phyloP scores from a whole-genome alignment of 2,329 filamentous ascomycete genomes.

The Xylaria sp. region DNA sequence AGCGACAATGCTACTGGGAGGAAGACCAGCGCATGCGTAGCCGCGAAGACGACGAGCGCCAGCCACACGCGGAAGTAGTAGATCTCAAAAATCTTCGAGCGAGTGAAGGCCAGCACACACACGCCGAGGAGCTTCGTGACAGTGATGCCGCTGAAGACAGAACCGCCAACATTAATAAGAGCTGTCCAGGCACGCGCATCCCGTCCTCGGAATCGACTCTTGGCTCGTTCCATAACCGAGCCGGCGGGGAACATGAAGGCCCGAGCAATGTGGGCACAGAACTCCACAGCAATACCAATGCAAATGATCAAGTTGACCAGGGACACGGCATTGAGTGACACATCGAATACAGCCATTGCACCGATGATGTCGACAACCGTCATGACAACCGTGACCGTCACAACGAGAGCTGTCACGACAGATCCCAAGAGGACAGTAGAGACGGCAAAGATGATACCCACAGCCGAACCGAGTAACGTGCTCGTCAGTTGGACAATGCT shows the following conservation, averaged over 20 bases:
- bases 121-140: constrained; percentile 93
- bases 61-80: constrained; percentile 99
- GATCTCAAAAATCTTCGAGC: constrained; percentile 98
- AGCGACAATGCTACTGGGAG: constrained; percentile 84
- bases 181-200: constrained; percentile 89
- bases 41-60: constrained; percentile 82
- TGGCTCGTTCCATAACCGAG: constrained; percentile 74
- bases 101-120: constrained; percentile 84
- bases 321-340: constrained; percentile 90
- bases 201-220: constrained; percentile 69
- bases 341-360: constrained; percentile 82
- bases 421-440: constrained; percentile 79
- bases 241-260: constrained; percentile 92
- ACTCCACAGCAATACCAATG: constrained; percentile 93
- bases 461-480: constrained; percentile 72
- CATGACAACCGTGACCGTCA: constrained; percentile 87
- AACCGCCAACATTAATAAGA: constrained; percentile 88
- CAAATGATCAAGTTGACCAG: constrained; percentile 96
- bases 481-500: constrained; percentile 76
- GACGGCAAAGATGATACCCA: constrained; percentile 79
- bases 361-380: constrained; percentile 90
- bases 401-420: constrained; percentile 70
- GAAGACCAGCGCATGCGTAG: constrained; percentile 83
- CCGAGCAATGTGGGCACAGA: constrained; percentile 92
- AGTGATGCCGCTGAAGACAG: constrained; percentile 93